These are phyloP conservation scores for Cucumis cinereus DNA, from an alignment of 306 rosid genomes.

Conservation along the genomic window DNA sequence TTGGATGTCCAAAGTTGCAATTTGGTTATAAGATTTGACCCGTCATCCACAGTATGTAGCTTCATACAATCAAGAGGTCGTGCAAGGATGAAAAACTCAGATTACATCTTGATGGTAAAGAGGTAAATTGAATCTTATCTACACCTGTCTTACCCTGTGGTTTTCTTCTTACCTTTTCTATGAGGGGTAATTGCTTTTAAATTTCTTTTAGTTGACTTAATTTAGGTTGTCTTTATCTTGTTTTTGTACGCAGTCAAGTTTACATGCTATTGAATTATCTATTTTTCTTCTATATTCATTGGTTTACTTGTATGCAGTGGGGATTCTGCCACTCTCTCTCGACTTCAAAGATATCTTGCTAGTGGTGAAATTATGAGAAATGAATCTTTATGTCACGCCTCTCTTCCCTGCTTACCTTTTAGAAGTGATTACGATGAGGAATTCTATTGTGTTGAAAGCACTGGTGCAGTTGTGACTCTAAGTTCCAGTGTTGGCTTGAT, in stretches of 20 bases:
- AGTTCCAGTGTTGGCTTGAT: constrained; percentile 53
- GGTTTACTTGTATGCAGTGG: constrained; percentile 35
- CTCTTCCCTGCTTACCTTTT: constrained; percentile 36
- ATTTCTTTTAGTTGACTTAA: background rate
- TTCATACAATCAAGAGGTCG: constrained; percentile 92
- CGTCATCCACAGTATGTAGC: constrained; percentile 66
- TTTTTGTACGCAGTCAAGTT: background rate
- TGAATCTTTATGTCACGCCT: constrained; percentile 49
- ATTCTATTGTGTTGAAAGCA: constrained; percentile 55
- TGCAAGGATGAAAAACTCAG: constrained; percentile 70
- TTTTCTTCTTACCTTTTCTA: background rate
- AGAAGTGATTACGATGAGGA: constrained; percentile 28
- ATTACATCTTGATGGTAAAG: constrained; percentile 61
- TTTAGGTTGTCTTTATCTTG: background rate
- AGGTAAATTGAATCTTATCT: constrained; percentile 25
- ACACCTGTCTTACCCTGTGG: background rate
- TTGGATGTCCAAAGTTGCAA: constrained; percentile 85
- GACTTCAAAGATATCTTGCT: constrained; percentile 48
- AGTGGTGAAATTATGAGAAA: constrained; percentile 61
- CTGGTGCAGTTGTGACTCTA: constrained; percentile 52
- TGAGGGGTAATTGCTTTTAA: background rate
- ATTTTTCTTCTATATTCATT: background rate
- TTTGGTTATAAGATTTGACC: constrained; percentile 83
- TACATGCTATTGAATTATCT: background rate
- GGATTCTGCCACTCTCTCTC: constrained; percentile 37